Conservation (phyloP, 441 rosid species). For the Corymbia citriodora region DNA sequence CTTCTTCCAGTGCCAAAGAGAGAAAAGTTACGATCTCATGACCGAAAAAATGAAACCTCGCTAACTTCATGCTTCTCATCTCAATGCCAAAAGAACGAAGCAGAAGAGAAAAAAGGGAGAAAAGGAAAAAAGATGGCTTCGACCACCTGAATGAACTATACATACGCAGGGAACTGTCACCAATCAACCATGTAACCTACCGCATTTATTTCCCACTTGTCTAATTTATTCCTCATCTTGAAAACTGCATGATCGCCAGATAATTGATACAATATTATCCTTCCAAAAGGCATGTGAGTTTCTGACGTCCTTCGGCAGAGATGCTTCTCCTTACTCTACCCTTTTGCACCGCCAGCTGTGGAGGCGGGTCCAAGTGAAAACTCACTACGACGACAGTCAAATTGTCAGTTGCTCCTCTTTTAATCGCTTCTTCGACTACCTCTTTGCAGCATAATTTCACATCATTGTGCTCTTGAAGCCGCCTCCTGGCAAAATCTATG, state of each 20-base stretch:
- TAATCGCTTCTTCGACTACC: slow-evolving; percentile 54
- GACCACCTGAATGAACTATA: slow-evolving; percentile 13
- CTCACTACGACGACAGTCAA: slow-evolving; percentile 58
- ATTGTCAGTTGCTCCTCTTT: slow-evolving; percentile 44
- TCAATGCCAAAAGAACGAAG: not conserved
- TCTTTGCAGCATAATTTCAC: slow-evolving; percentile 50
- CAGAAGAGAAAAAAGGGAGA: not conserved
- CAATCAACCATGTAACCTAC: not conserved
- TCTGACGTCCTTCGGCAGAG: slow-evolving; percentile 52
- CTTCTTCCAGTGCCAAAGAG: not conserved
- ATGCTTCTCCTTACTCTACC: slow-evolving; percentile 42
- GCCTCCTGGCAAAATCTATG: slow-evolving; percentile 43
- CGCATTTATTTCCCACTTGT: slow-evolving; percentile 1
- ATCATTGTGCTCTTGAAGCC: slow-evolving; percentile 59
- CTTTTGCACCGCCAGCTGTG: slow-evolving; percentile 23
- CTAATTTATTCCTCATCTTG: not conserved
- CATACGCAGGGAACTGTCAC: not conserved
- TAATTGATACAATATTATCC: slow-evolving; percentile 5
- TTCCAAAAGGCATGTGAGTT: slow-evolving; percentile 30
- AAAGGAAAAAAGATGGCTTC: not conserved
- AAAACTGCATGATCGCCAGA: not conserved
- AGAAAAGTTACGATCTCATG: not conserved
- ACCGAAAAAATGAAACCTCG: not conserved
- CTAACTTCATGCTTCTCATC: not conserved
- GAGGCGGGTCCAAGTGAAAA: slow-evolving; percentile 56